A percentile compares a stretch with the other conserved stretches of the same genome.
Conservation (phyloP, 257 asterid species). For the Solanum tarijense region DNA sequence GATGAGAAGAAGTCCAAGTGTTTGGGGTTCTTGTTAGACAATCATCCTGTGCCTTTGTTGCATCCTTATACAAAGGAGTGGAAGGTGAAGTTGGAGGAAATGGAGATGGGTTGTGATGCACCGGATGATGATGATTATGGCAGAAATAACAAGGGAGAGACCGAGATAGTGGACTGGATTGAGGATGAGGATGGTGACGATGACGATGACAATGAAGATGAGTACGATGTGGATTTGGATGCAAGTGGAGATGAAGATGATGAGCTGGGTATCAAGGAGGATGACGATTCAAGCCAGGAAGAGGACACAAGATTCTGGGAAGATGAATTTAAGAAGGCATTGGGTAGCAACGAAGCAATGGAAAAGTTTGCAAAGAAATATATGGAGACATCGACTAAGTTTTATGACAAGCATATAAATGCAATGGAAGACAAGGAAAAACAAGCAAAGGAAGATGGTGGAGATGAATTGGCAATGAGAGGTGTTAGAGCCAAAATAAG, state of each 20-base stretch:
- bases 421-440: conserved; percentile 17
- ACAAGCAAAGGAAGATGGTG: conserved; percentile 12
- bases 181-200: conserved; percentile 38
- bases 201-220: conserved; percentile 17
- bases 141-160: conserved; percentile 17
- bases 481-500: conserved; percentile 63
- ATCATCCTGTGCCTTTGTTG: conserved; percentile 69
- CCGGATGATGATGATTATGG: conserved; percentile 50
- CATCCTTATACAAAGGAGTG: conserved; percentile 92
- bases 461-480: conserved; percentile 61
- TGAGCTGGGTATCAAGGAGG: conserved; percentile 45
- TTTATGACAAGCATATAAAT: conserved; percentile 24
- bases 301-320: conserved; percentile 68
- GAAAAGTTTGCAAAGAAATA: conserved; percentile 63
- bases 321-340: conserved; percentile 71
- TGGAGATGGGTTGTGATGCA: conserved; percentile 98
- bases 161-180: conserved; percentile 70
- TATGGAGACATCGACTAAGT: conserved; percentile 27
- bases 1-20: conserved; percentile 74
- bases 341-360: conserved; percentile 69
- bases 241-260: conserved; percentile 37
- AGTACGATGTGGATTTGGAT: conserved; percentile 33
- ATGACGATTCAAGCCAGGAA: conserved; percentile 34
- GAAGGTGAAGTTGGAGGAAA: conserved; percentile 85
- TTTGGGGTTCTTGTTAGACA: conserved; percentile 56